These are phyloP conservation scores for Bipolaris zeicola DNA, from an alignment of 2,329 filamentous ascomycete genomes.

Conservation along the genomic window DNA sequence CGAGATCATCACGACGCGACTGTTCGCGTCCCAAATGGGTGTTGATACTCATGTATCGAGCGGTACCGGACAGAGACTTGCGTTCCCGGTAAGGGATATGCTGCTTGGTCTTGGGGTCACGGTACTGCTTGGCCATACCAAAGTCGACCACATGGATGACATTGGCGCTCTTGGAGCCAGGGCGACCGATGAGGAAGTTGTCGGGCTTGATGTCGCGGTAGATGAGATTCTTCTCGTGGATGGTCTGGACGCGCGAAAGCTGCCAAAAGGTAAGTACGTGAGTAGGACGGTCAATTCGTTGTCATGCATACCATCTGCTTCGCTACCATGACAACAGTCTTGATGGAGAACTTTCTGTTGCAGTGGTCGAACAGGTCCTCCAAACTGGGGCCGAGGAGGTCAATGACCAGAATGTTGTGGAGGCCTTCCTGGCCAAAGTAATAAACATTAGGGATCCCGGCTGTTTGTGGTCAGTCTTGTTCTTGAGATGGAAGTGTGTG, in stretches of 20 bases:
- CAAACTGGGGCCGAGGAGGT: constrained; percentile 90
- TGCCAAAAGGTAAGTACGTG: constrained; percentile 44
- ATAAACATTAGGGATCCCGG: constrained; percentile 98
- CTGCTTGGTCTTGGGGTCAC: constrained; percentile 98
- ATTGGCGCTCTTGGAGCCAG: constrained; percentile 91
- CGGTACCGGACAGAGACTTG: constrained; percentile 95
- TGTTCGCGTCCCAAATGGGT: constrained; percentile 96
- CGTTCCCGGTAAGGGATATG: constrained; percentile 97
- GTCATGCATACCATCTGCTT: constrained; percentile 87
- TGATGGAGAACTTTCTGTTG: constrained; percentile 91
- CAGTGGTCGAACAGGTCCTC: constrained; percentile 98
- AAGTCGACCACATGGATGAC: constrained; percentile 99
- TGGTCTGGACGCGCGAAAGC: constrained; percentile 89
- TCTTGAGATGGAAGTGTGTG: background rate
- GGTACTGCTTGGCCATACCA: constrained; percentile 99
- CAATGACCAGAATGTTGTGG: constrained; percentile 98
- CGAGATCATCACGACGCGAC: constrained; percentile 92
- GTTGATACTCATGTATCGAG: constrained; percentile 99
- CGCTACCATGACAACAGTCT: constrained; percentile 98
- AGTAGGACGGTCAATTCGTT: background rate
- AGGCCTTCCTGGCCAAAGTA: constrained; percentile 98
- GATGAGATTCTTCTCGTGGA: constrained; percentile 99
- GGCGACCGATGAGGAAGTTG: constrained; percentile 96
- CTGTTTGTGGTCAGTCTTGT: constrained; percentile 55
- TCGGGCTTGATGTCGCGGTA: constrained; percentile 99